Base-by-base conservation (phyloP, 116 monocot species). In the Dioscorea cayenensis region DNA sequence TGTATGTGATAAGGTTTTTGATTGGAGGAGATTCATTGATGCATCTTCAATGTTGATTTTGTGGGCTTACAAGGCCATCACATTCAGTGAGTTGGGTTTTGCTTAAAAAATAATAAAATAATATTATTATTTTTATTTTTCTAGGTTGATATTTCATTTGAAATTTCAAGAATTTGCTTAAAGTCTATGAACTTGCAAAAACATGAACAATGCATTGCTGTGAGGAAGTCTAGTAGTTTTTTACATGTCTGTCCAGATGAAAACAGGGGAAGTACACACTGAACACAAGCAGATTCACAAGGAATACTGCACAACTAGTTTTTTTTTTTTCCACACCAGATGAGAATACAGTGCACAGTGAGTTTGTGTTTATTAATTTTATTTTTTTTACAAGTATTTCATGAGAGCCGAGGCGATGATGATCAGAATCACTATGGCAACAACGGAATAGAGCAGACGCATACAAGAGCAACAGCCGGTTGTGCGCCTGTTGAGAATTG, bases 401-500 rank as follows among this genome's bases (percentile, higher is more conserved):
- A 95, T 71, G 29, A 95, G 87, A 76, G 72, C 72, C 83, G 79
- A 95, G 65, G 73, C 78, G 29, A 95, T 66, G 5, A 72, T 87
- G 51, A 69, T 81, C 38, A 92, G 79, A 51, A 87, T 76, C 32
- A 90, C 79, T n/a, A 95, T 87, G 21, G 72, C 77, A 36, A 87
- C 20, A 36, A 92, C 85, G 0, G 84, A 80, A 14, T 86, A 27
- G 18, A 92, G 74, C 60, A 95, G 64, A 50, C 75, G 75, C 71
- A 71, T 66, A 66, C 87, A 87, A 10, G 95, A 87, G 51, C 89
- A 89, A 51, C 90, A 82, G 38, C 80, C 87, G 71, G 82, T 85
- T 19, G 83, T 85, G 17, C 87, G 85, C 64, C 71, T 87, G 71
- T 84, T 92, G 9, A 95, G 82, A 71, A 84, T 50, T 23, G 87